phyloP scores from a whole-genome alignment of 768 basidiomycete species.

The Auriscalpium microsporum region DNA sequence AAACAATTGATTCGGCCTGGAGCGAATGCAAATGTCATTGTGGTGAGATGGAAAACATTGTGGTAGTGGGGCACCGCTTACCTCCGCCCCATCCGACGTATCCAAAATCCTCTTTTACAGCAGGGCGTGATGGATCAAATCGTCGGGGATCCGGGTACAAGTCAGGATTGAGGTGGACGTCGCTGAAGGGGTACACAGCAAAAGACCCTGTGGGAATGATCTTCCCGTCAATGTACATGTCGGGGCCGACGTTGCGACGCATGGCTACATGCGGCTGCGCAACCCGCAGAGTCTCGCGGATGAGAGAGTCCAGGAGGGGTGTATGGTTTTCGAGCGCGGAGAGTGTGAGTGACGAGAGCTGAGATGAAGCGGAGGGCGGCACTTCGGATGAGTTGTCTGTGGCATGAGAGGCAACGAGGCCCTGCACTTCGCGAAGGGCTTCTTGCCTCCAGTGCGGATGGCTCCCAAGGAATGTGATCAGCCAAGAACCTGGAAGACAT shows the following conservation, averaged over 20 bases:
- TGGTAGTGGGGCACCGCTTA: conserved; percentile 28
- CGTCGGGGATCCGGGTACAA: conserved; percentile 72
- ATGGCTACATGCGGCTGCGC: conserved; percentile 77
- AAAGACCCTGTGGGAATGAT: conserved; percentile 66
- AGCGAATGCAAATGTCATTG: not conserved
- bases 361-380: conserved; percentile 30
- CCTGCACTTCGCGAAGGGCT: conserved; percentile 52
- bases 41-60: conserved; percentile 6
- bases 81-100: conserved; percentile 80
- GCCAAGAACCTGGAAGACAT: conserved; percentile 52
- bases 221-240: conserved; percentile 60
- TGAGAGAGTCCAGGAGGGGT: conserved; percentile 63
- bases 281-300: conserved; percentile 69
- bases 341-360: conserved; percentile 53
- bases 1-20: conserved; percentile 64
- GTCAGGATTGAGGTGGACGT: conserved; percentile 64
- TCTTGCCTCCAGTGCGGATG: conserved; percentile 57
- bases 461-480: conserved; percentile 63
- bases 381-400: conserved; percentile 2
- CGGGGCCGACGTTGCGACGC: conserved; percentile 71
- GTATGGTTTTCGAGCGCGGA: conserved; percentile 63
- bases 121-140: conserved; percentile 52
- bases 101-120: conserved; percentile 42
- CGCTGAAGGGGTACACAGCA: conserved; percentile 72
- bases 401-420: conserved; percentile 29